Conservation (phyloP, 1,139 yeast genomes). For the Geotrichum reessii region DNA sequence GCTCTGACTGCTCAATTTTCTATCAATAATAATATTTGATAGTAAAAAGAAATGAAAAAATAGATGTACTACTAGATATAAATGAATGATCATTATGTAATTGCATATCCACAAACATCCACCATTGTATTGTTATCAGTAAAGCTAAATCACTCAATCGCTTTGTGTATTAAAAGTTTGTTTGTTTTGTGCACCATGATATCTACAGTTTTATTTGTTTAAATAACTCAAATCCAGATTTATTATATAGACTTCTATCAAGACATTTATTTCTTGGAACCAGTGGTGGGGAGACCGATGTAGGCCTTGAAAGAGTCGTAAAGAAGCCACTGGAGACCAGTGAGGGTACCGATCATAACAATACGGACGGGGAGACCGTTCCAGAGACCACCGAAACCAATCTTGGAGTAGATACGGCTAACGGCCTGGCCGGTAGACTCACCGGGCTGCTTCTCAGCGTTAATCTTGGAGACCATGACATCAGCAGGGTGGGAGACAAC, state of each 20-base stretch:
- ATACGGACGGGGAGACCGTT: conserved; percentile 91
- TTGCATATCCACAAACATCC: background rate
- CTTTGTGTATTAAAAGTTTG: background rate
- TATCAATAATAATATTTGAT: too few species aligned
- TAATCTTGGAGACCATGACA: conserved; percentile 91
- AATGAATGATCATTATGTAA: too few species aligned
- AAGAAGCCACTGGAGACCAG: conserved; percentile 94
- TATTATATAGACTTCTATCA: conserved; percentile 3
- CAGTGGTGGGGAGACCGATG: conserved; percentile 89
- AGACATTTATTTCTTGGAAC: conserved; percentile 33
- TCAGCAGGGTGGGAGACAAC: conserved; percentile 95
- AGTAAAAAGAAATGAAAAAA: background rate
- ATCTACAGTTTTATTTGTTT: background rate
- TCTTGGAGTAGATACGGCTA: conserved; percentile 64
- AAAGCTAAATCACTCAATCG: background rate
- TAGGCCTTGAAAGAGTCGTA: conserved; percentile 91
- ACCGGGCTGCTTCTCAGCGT: conserved; percentile 60
- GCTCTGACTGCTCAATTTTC: background rate
- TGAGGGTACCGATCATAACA: conserved; percentile 92
- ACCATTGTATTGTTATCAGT: background rate
- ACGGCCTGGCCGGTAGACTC: conserved; percentile 67
- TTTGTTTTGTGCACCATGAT: background rate
- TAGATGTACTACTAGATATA: too few species aligned
- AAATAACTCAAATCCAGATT: conserved; percentile 15
- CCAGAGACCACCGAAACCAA: conserved; percentile 91